Base-by-base conservation (phyloP, 1,284 basidiomycete genomes). In the Melampsora larici-populina region DNA sequence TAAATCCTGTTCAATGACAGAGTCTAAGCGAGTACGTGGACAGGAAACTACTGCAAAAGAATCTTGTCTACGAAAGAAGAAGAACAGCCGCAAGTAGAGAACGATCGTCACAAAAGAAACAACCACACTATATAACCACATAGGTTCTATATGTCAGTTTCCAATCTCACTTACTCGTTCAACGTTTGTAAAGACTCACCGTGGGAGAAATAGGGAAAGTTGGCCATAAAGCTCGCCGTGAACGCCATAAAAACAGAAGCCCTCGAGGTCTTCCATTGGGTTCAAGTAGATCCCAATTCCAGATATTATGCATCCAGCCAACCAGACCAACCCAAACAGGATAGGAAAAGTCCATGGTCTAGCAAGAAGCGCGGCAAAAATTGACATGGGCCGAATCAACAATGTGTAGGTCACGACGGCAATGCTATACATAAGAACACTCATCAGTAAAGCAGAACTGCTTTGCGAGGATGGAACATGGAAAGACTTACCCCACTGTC, bases 261-360 rank as follows among this genome's bases (percentile, higher is more conserved):
- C 58, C n/a, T 60, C 58, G 15, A 60, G 24, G 24, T 60, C 58
- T 60, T 60, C 58, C 58, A 60, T 60, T 60, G 58, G 24, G 29
- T 31, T 31, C 29, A 60, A 9, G 13, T 60, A 26, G 26, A 60
- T 24, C 29, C 58, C 58, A 26, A 60, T 60, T 60, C 58, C 58
- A 26, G 58, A 24, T 60, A 60, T 60, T 60, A 24, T 31, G 29
- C 58, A 60, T 9, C 24, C 24, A 26, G 58, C 29, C 29, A 60
- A 31, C 58, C 58, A 60, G 1, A 60, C 29, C 8, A 60, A 31
- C 15, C 58, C 24, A 60, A 60, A 60, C 4, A 24, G 24, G 15
- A 60, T 60, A 13, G 29, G 24, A 17, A 60, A 60, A 15, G 46
- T 46, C 58, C 58, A 60, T 60, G 24, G 58, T 60, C 58, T 24